Percentiles rank a stretch among this genome's conserved stretches.
These are phyloP conservation scores for Fusarium sp. DNA, from an alignment of 2,329 filamentous ascomycete genomes.

Conservation along the genomic window DNA sequence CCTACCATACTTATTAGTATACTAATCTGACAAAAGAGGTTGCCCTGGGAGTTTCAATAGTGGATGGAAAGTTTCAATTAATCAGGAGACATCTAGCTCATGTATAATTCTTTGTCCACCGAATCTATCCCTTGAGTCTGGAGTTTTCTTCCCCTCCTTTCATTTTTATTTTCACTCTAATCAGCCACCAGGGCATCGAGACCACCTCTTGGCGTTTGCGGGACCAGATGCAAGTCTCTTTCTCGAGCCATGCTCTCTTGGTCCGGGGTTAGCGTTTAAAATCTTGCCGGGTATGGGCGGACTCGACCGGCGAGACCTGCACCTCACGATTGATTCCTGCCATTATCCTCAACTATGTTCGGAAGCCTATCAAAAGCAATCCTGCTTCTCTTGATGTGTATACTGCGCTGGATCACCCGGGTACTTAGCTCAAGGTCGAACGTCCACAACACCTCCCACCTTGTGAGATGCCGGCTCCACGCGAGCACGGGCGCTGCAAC, in stretches of 20 bases:
- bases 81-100: neutral
- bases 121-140: neutral
- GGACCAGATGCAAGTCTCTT: conserved; percentile 31
- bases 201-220: conserved; percentile 21
- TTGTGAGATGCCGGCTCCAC: conserved; percentile 22
- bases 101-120: neutral
- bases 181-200: conserved; percentile 26
- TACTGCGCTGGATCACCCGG: conserved; percentile 13
- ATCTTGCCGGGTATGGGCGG: conserved; percentile 19
- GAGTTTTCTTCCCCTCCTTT: neutral
- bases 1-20: neutral
- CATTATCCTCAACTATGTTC: neutral
- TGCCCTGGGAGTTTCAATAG: neutral
- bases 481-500: conserved; percentile 1
- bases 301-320: conserved; percentile 17
- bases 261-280: conserved; percentile 34
- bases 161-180: conserved; percentile 4
- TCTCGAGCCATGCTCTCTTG: conserved; percentile 22
- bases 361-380: neutral
- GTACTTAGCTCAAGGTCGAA: neutral
- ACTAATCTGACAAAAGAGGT: neutral
- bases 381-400: neutral
- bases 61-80: neutral
- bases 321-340: conserved; percentile 10
- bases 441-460: conserved; percentile 23